These are phyloP conservation scores for Neurospora sublineolata DNA, from an alignment of 495 filamentous ascomycete genomes.

Conservation along the genomic window DNA sequence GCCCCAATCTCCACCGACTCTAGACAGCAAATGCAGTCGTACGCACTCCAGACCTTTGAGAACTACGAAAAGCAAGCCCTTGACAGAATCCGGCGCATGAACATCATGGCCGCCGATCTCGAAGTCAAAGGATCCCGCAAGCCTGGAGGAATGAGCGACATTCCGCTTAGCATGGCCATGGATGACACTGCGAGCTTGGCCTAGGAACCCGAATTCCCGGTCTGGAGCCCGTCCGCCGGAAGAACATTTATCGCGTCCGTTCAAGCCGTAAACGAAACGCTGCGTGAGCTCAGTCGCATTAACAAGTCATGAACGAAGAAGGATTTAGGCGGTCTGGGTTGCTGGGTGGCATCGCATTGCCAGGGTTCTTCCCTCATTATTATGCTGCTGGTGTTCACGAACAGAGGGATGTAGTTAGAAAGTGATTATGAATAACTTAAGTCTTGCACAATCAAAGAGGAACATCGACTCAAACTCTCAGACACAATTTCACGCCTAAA, in stretches of 20 bases:
- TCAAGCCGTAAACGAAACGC: not conserved
- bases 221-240: not conserved
- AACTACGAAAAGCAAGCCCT: conserved; percentile 63
- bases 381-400: not conserved
- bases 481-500: not conserved
- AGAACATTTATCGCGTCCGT: not conserved
- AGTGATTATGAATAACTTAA: not conserved
- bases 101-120: conserved; percentile 60
- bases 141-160: not conserved
- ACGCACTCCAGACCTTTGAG: conserved; percentile 53
- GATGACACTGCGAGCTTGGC: not conserved
- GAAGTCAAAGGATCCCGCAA: conserved; percentile 45
- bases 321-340: not conserved
- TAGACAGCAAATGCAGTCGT: conserved; percentile 53
- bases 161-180: not conserved
- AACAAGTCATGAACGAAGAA: not conserved
- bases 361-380: not conserved
- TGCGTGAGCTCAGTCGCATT: not conserved
- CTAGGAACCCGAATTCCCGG: not conserved
- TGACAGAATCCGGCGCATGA: conserved; percentile 63
- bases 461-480: not conserved
- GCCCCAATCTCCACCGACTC: conserved; percentile 54
- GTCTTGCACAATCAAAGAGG: not conserved
- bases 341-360: not conserved
- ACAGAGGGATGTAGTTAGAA: not conserved